These are phyloP conservation scores for Saccharomyces hybrid DNA, from an alignment of 1,139 yeast species.

Conservation along the genomic window DNA sequence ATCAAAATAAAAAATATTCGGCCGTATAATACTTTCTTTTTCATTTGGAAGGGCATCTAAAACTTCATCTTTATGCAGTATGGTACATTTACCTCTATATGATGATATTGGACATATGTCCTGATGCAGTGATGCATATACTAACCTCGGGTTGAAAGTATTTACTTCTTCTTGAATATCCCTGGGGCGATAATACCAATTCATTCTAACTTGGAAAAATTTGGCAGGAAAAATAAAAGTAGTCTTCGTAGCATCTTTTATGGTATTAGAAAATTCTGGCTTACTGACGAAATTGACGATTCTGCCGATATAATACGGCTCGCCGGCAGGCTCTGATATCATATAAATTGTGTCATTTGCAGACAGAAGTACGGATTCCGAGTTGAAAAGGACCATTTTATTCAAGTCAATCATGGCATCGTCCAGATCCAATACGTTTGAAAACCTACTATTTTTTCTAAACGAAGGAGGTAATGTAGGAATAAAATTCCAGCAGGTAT, in stretches of 20 bases:
- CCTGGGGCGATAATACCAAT: conserved; percentile 88
- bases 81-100: conserved; percentile 67
- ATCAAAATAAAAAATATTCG: conserved; percentile 78
- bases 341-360: conserved; percentile 66
- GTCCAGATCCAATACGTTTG: conserved; percentile 33
- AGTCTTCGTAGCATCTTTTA: conserved; percentile 11
- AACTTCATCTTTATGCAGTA: conserved; percentile 51
- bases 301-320: conserved; percentile 85
- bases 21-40: conserved; percentile 40
- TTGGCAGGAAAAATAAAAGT: conserved; percentile 35
- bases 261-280: conserved; percentile 16
- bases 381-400: conserved; percentile 19
- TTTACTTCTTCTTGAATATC: conserved; percentile 49
- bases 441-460: conserved; percentile 27
- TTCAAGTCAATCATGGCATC: conserved; percentile 34
- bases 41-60: conserved; percentile 32
- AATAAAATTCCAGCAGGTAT: conserved; percentile 26
- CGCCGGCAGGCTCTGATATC: conserved; percentile 91
- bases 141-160: conserved; percentile 54
- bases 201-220: conserved; percentile 57
- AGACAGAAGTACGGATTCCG: conserved; percentile 31
- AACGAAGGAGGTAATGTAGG: conserved; percentile 26
- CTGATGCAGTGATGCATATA: conserved; percentile 81
- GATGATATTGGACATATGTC: conserved; percentile 74
- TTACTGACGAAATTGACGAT: conserved; percentile 62